Evolutionary conservation across 2,329 filamentous ascomycete genomes (phyloP), one percentile per base, ranked within the genome.

Genomic region (Diaporthe eres): DNA sequence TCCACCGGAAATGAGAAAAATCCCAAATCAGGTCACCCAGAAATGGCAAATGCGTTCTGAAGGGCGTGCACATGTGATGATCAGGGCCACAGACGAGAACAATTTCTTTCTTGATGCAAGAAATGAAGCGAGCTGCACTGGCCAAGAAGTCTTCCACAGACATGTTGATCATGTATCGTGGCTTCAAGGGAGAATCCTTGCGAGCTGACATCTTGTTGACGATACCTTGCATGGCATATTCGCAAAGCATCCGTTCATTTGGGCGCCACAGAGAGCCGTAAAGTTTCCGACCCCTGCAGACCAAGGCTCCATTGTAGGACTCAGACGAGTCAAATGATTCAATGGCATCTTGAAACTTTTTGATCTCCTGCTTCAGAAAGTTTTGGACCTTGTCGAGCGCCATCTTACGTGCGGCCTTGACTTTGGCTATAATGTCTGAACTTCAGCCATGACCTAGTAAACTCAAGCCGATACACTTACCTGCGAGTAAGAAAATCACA

Each of bases 191-290:
- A 17, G 65, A 70, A 9, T 42, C 34, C 1, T 28, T 8, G 3
- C 10, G 22, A 19, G 22, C 22, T 39, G 31, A 68, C 0, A 51
- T 7, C 13, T 53, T 55, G 47, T 22, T 3, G 22, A 70, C 34
- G 22, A 70, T 70, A 17, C 12, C 65, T 1, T 55, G 47, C 65
- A 70, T 70, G 1, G 47, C 65, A 15, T 55, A 70, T 42, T 53
- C 65, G 49, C 65, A 70, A 4, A 70, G 22, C 19, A 22, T 39
- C n/a, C 4, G 9, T 70, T 34, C 31, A 34, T 34, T 34, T 34
- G 31, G 31, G 31, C 31, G 31, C 31, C 31, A 34, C 31, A 34
- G 6, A 34, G 31, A 34, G 31, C 31, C 31, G 31, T 4, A 5
- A 34, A 7, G 31, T 34, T 34, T 4, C 31, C 3, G 31, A 34